phyloP scores from a whole-genome alignment of 1,284 basidiomycete species.

The Tylopilus sp. region DNA sequence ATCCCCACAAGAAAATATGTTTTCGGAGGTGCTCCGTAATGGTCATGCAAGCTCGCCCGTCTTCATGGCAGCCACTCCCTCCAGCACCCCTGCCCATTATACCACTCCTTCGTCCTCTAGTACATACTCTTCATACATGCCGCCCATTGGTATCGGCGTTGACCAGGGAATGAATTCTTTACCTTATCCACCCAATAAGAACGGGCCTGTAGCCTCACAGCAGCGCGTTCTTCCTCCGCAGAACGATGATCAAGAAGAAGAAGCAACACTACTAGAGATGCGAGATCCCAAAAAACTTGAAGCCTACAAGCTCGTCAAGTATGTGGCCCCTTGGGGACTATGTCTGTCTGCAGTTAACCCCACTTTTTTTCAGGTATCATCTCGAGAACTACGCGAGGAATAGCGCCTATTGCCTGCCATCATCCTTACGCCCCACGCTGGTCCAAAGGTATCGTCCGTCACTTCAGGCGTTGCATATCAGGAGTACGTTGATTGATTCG shows the following conservation, averaged over 20 bases:
- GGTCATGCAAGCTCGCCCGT: slow-evolving; percentile 54
- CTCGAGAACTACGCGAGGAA: slow-evolving; percentile 82
- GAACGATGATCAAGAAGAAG: slow-evolving; percentile 28
- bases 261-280: slow-evolving; percentile 25
- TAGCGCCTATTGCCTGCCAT: slow-evolving; percentile 81
- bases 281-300: slow-evolving; percentile 66
- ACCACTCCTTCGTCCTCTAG: slow-evolving; percentile 31
- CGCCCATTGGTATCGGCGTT: slow-evolving; percentile 53
- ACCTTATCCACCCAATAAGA: slow-evolving; percentile 34
- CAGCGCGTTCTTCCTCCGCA: slow-evolving; percentile 29
- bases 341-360: neutral
- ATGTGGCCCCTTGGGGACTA: slow-evolving; percentile 22
- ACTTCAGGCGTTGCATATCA: neutral
- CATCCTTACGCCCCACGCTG: slow-evolving; percentile 79
- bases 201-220: slow-evolving; percentile 17
- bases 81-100: slow-evolving; percentile 34
- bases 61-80: slow-evolving; percentile 50
- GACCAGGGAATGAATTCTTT: slow-evolving; percentile 50
- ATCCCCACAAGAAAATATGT: slow-evolving; percentile 48
- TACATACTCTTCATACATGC: slow-evolving; percentile 54
- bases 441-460: slow-evolving; percentile 64
- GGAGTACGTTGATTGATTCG: slow-evolving; percentile 15
- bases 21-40: slow-evolving; percentile 59
- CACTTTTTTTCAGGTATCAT: slow-evolving; percentile 58
- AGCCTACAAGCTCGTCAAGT: slow-evolving; percentile 81